These are phyloP conservation scores for Tolypocladium endophyticum DNA, from an alignment of 2,329 filamentous ascomycete species.

Conservation along the genomic window DNA sequence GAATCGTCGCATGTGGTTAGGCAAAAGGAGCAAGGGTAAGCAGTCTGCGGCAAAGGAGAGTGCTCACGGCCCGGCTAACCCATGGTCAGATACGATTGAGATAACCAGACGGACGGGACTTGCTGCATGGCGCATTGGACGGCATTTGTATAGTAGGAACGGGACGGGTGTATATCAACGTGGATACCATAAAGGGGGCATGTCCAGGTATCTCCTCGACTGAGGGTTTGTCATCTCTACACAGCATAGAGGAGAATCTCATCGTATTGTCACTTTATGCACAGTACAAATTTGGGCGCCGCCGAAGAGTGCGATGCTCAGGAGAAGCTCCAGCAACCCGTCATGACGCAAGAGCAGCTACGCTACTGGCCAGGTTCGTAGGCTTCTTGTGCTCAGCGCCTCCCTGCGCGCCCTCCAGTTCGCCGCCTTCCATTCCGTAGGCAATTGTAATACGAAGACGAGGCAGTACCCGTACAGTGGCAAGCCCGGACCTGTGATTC, in stretches of 20 bases:
- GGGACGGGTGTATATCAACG: background rate
- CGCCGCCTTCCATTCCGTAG: background rate
- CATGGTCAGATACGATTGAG: slow-evolving; percentile 5
- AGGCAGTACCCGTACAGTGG: background rate
- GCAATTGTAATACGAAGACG: background rate
- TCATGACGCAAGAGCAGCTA: background rate
- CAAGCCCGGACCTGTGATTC: background rate
- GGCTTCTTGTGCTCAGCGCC: background rate
- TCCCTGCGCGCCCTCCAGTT: background rate
- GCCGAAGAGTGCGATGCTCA: background rate
- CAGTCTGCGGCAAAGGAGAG: background rate
- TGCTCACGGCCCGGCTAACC: background rate
- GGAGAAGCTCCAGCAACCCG: background rate
- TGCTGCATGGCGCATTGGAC: background rate
- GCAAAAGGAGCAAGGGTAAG: slow-evolving; percentile 72
- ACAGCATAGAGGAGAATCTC: background rate
- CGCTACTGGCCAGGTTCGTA: background rate
- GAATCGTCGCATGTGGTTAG: slow-evolving; percentile 56
- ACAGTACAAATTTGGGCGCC: background rate
- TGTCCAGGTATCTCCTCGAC: background rate
- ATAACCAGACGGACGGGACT: background rate
- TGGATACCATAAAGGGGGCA: background rate
- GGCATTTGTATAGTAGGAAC: background rate
- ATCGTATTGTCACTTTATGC: background rate
- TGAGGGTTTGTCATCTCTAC: background rate